phyloP scores from a whole-genome alignment of 2,329 filamentous ascomycete genomes.

The Laburnicola sp. region DNA sequence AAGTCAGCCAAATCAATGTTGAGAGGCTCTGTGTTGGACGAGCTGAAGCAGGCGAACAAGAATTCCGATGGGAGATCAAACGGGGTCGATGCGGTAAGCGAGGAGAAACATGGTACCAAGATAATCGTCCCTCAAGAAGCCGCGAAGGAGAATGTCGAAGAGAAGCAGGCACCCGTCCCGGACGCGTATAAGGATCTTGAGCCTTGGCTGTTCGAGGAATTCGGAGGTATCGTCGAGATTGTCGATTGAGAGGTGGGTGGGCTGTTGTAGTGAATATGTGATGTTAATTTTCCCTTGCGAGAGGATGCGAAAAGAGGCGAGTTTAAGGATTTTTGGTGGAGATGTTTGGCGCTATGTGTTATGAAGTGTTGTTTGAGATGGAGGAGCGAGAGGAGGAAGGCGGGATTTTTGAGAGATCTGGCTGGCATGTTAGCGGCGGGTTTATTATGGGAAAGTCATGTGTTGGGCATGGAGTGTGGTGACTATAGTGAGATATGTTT shows the following conservation, averaged over 20 bases:
- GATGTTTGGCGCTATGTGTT: too few species aligned
- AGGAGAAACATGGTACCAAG: neutral
- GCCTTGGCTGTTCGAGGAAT: slow-evolving; percentile 45
- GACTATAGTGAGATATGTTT: too few species aligned
- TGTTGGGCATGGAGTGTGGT: too few species aligned
- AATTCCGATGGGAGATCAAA: neutral
- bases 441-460: too few species aligned
- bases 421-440: too few species aligned
- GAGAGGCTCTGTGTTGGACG: neutral
- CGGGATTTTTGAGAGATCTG: too few species aligned
- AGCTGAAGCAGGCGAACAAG: slow-evolving; percentile 4
- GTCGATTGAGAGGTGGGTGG: slow-evolving; percentile 17
- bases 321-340: too few species aligned
- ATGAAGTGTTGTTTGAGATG: too few species aligned
- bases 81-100: neutral
- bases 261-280: too few species aligned
- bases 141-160: neutral
- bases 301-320: too few species aligned
- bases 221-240: slow-evolving; percentile 47
- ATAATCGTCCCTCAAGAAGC: neutral
- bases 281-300: too few species aligned
- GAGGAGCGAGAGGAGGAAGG: too few species aligned
- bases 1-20: slow-evolving; percentile 7
- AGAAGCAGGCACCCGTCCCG: slow-evolving; percentile 13
- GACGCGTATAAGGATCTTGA: slow-evolving; percentile 41